These are phyloP conservation scores for Carex pumila DNA, from an alignment of 176 grass and related monocot genomes.

Conservation along the genomic window DNA sequence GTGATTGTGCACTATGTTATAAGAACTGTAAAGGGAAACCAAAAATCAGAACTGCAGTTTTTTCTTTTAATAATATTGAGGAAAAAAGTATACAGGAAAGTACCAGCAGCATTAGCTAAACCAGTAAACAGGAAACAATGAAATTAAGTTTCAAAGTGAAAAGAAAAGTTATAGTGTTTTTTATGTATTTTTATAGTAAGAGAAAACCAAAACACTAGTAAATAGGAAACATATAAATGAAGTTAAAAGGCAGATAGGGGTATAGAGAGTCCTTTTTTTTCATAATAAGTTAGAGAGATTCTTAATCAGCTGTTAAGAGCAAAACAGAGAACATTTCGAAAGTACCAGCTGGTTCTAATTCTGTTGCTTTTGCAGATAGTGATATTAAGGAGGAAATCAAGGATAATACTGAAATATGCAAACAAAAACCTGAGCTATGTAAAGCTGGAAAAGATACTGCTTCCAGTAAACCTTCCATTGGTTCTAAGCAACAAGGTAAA, in stretches of 20 bases:
- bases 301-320: background rate
- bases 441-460: constrained; percentile 1
- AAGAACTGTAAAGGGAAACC: too few species aligned
- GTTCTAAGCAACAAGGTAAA: background rate
- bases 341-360: background rate
- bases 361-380: background rate
- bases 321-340: background rate
- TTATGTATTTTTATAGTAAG: too few species aligned
- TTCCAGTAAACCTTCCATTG: background rate
- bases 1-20: too few species aligned
- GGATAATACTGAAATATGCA: constrained; percentile 5
- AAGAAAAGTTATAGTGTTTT: background rate
- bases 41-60: too few species aligned
- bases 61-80: too few species aligned
- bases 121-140: background rate
- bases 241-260: too few species aligned
- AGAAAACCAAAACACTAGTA: too few species aligned
- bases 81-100: too few species aligned
- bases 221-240: too few species aligned
- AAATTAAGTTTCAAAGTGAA: background rate
- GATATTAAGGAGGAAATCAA: background rate
- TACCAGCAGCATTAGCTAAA: background rate
- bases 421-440: constrained; percentile 9
- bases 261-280: too few species aligned
- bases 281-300: background rate